Conservation (phyloP, 345 rosid genomes). For the Kernera saxatilis region DNA sequence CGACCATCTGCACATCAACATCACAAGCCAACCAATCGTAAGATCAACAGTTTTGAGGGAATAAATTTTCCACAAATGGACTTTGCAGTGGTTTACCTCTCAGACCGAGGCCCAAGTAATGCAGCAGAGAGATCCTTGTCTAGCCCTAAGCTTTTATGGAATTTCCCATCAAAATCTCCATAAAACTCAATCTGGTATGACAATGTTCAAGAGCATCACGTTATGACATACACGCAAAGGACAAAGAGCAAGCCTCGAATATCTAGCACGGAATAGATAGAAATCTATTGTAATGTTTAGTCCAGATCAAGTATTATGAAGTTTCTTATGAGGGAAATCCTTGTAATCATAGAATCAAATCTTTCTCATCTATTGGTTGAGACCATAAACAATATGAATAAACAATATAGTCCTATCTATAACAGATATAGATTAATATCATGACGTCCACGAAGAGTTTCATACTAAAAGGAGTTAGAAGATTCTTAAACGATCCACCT, state of each 20-base stretch:
- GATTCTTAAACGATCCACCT: not conserved
- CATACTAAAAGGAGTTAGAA: not conserved
- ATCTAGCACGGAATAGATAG: not conserved
- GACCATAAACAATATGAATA: not conserved
- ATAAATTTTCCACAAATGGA: not conserved
- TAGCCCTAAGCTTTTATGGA: conserved; percentile 87
- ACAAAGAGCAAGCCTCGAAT: not conserved
- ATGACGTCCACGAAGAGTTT: not conserved
- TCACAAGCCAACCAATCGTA: not conserved
- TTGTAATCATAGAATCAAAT: not conserved
- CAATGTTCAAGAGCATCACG: conserved; percentile 1
- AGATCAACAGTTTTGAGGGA: not conserved
- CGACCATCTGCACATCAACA: conserved; percentile 62
- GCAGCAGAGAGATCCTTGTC: conserved; percentile 84
- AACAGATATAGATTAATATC: not conserved
- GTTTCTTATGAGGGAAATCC: not conserved
- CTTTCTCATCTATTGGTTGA: not conserved
- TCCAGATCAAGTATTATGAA: not conserved
- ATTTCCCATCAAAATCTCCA: conserved; percentile 80
- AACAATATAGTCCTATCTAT: not conserved
- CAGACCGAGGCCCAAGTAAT: conserved; percentile 78
- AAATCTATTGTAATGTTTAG: too few species aligned
- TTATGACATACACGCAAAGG: not conserved
- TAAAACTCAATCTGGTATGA: conserved; percentile 70
- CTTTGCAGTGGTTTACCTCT: conserved; percentile 43